These are phyloP conservation scores for Leptographium galeiforme DNA, from an alignment of 2,329 filamentous ascomycete genomes.

Conservation along the genomic window DNA sequence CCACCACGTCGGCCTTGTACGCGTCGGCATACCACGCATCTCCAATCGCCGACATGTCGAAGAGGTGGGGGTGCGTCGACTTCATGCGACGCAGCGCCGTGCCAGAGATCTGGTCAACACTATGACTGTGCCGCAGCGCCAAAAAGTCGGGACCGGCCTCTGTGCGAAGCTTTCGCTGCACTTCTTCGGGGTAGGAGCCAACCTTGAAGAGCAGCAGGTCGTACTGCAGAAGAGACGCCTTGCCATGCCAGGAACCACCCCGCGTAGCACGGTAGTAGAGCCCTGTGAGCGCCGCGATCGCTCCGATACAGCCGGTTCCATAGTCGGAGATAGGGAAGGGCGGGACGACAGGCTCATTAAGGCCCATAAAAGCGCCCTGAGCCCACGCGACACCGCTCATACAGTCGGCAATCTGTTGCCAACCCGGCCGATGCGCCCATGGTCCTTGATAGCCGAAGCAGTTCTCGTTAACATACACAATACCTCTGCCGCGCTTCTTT, in stretches of 20 bases:
- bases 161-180: slow-evolving; percentile 37
- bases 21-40: slow-evolving; percentile 33
- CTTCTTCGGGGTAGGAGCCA: slow-evolving; percentile 38
- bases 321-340: slow-evolving; percentile 54
- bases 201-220: slow-evolving; percentile 51
- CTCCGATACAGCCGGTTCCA: slow-evolving; percentile 59
- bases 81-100: slow-evolving; percentile 43
- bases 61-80: slow-evolving; percentile 36
- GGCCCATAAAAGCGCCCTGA: slow-evolving; percentile 48
- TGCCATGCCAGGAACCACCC: slow-evolving; percentile 55
- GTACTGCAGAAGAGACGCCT: slow-evolving; percentile 52
- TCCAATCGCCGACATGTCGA: slow-evolving; percentile 30
- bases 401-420: slow-evolving; percentile 40
- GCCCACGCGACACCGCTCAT: slow-evolving; percentile 45
- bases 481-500: slow-evolving; percentile 24
- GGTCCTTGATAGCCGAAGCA: slow-evolving; percentile 44
- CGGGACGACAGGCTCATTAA: slow-evolving; percentile 50
- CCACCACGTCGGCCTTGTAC: slow-evolving; percentile 24
- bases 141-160: slow-evolving; percentile 36
- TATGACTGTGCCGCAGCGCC: slow-evolving; percentile 41
- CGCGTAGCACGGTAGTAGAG: slow-evolving; percentile 47
- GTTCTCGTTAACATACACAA: slow-evolving; percentile 35
- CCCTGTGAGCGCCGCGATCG: slow-evolving; percentile 51
- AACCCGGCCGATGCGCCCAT: slow-evolving; percentile 30
- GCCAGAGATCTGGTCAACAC: slow-evolving; percentile 50